Evolutionary conservation across 805 yeast species (phyloP), one percentile per base, ranked within the genome.

Genomic region (Zygosaccharomyces rouxii): DNA sequence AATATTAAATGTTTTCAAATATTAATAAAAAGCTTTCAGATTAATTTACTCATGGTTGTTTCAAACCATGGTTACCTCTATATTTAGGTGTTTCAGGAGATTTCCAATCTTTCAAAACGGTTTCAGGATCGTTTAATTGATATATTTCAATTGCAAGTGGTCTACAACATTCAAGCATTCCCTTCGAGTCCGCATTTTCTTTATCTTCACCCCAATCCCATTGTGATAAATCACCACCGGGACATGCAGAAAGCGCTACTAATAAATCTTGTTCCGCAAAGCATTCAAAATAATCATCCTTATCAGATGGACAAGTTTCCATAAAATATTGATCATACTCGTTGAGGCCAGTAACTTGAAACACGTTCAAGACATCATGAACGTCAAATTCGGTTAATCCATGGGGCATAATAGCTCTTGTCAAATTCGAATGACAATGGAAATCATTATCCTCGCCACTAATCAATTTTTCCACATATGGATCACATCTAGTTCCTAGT

Each of bases 181-280:
- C 48, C 35, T 44, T 48, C 7, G 38, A 35, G 51, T 77, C 78
- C 35, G 69, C 74, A 16, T 62, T 64, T 9, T 68, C 72, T 25
- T 68, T 70, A 22, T 71, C 73, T 61, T 79, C 84, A 48, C 86
- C 86, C 87, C 87, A 82, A 41, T 80, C 85, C 86, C 86, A 82
- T 44, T 72, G 70, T 25, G 83, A 77, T 50, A 81, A 67, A 62
- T 81, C 86, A 25, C 87, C 87, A 43, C 86, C 87, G 3, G 86
- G 86, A 62, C 86, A 82, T 7, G 86, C 81, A 47, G 80, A 75
- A 42, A 82, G 73, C 7, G 86, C 86, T 55, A 83, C 78, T 43
- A 82, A 64, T 49, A 81, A 64, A 57, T 82, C 86, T 41, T 77
- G 78, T 57, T 82, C 87, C 3, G 86, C 86, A 64, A 80, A 82